Evolutionary conservation across 225 moss, liverwort and hornwort species (phyloP), one percentile per base, ranked within the genome.

Genomic region (Polytrichum formosum): DNA sequence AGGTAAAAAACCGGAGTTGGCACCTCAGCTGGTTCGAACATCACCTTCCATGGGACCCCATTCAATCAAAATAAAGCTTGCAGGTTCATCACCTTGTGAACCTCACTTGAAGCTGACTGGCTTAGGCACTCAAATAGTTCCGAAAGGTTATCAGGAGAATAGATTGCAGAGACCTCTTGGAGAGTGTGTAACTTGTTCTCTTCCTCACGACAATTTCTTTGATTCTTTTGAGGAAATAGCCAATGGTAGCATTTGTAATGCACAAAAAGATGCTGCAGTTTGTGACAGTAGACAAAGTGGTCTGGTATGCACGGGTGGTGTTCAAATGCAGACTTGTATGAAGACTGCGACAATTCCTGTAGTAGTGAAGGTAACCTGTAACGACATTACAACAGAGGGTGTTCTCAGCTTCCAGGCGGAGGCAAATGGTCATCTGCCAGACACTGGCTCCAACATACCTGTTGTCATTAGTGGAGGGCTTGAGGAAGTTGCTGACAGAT

Each of bases 141-240:
- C 53, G 31, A 66, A 26, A 23, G 29, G 70, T 58, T 58, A 61
- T 4, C 31, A 16, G 30, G 58, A 4, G 21, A 25, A 35, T 28
- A 3, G 33, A n/a, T 17, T 58, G 37, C 30, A 29, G 7, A 25
- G 54, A 26, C 55, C 46, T 8, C 53, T 68, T 68, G 68, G 68
- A 23, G 68, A 68, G 54, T 68, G 68, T 54, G 68, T 68, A 5
- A 68, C 68, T 26, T 68, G 68, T 26, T 54, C 26, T 23, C 54
- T 22, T 23, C 46, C 71, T 2, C 71, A 71, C n/a, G 71, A 71
- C 60, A 31, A 21, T 53, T 71, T 71, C 35, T 71, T 71, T 18
- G 60, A 71, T 71, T 53, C 54, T 19, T 61, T 27, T 63, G 54
- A 72, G 23, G 72, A 72, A 22, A 26, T 54, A 64, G 19, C 63